phyloP scores from a whole-genome alignment of 179 eudicot genomes.

The Corrigiola litoralis region DNA sequence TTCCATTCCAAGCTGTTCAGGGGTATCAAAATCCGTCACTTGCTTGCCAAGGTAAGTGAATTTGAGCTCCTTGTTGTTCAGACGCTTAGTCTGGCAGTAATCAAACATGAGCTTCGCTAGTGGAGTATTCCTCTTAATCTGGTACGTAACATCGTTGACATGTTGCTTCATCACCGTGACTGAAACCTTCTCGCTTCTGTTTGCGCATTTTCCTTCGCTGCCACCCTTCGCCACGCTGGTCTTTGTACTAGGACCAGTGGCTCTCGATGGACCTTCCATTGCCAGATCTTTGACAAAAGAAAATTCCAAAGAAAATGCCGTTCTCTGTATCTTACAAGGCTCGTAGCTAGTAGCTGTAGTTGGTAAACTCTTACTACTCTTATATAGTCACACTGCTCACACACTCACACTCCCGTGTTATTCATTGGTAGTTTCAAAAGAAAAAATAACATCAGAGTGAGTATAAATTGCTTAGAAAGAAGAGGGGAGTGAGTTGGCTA shows the following conservation, averaged over 20 bases:
- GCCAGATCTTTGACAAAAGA: too few relatives aligned
- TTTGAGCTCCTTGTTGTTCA: background rate
- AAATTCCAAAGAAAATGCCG: too few relatives aligned
- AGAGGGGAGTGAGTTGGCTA: too few relatives aligned
- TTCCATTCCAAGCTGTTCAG: background rate
- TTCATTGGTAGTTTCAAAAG: too few relatives aligned
- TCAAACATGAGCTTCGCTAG: conserved; percentile 2
- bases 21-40: conserved; percentile 11
- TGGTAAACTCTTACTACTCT: too few relatives aligned
- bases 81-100: background rate
- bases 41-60: background rate
- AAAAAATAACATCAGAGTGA: too few relatives aligned
- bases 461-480: too few relatives aligned
- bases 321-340: too few relatives aligned
- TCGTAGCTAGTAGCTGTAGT: too few relatives aligned
- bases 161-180: conserved; percentile 1
- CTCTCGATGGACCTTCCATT: background rate
- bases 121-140: background rate
- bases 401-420: too few relatives aligned
- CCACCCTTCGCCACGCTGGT: background rate
- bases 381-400: too few relatives aligned
- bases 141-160: background rate
- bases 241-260: background rate
- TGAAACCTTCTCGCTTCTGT: background rate
- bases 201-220: background rate